Base-by-base conservation (phyloP, 2,329 filamentous ascomycete genomes). In the Hansfordia pulvinata region DNA sequence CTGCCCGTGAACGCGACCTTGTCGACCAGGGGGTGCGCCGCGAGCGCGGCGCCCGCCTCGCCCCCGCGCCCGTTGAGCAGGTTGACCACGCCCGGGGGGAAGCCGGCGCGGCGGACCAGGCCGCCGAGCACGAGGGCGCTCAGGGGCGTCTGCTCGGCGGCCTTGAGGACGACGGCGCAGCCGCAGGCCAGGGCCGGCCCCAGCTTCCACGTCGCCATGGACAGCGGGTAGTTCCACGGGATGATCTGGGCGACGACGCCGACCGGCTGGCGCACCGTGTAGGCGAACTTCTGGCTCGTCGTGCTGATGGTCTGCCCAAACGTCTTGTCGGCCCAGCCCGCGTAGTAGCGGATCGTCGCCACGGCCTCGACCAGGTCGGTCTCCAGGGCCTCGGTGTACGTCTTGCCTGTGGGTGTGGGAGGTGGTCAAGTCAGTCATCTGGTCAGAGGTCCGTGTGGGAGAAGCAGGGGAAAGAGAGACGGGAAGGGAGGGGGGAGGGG, bases 381-480 rank as follows among this genome's bases (percentile, higher is more conserved):
- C 23, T 57, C 59, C 12, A 69, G 42, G 0, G 72, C 60, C 12
- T 72, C 66, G 5, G 53, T 49, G 44, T 74, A 76, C 10, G 69
- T 64, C 44, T 78, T 76, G 44, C 70, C 75, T 39, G 77, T 79
- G 40, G n/a, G n/a, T n/a, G n/a, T n/a, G n/a, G n/a, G n/a, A n/a
- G n/a, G n/a, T n/a, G n/a, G n/a, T n/a, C n/a, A n/a, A n/a, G n/a
- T n/a, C n/a, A n/a, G n/a, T n/a, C n/a, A n/a, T n/a, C n/a, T n/a
- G n/a, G n/a, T n/a, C n/a, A n/a, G n/a, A n/a, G n/a, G n/a, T n/a
- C n/a, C n/a, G n/a, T n/a, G n/a, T n/a, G n/a, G n/a, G n/a, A n/a
- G n/a, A n/a, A n/a, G n/a, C n/a, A n/a, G n/a, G n/a, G n/a, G n/a
- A n/a, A n/a, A n/a, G n/a, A n/a, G n/a, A n/a, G n/a, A n/a, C n/a